Evolutionary conservation across 2,329 filamentous ascomycete species (phyloP), one percentile per base, ranked within the genome.

Genomic region (Trichoderma simmonsii): DNA sequence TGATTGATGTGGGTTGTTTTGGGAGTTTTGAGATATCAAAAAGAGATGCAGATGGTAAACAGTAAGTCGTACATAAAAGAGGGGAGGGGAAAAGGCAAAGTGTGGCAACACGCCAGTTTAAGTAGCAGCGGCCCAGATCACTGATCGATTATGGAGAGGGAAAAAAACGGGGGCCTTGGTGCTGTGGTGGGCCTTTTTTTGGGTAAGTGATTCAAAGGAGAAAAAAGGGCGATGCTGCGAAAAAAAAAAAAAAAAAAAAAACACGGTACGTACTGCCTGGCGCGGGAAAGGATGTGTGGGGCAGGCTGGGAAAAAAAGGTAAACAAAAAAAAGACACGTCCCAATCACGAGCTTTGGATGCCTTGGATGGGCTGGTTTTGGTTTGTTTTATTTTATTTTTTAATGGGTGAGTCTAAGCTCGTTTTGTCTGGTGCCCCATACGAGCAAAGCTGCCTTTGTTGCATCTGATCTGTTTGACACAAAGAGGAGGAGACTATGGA

Each of bases 71-170:
- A 48, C 64, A 57, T 70, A 60, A 73, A 75, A 76, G 73, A 70
- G 74, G 73, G 66, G 72, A 73, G n/a, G 64, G 64, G 61, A 64
- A 36, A 54, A 34, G 28, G 26, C 24, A 60, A 62, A 62, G 57
- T 63, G 77, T 75, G 80, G 81, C 79, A 76, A 77, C 71, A 62
- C 69, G 75, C 72, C 76, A 75, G 77, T 76, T 83, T 83, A 82
- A 82, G 81, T 83, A 83, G 76, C 76, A 75, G 80, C 79, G 78
- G 80, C 77, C 80, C 79, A 75, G 73, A 75, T 75, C 76, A 76
- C 77, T 80, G 79, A 82, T 83, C 80, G 57, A 61, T 61, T 59
- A 34, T n/a, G 66, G 56, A 43, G 39, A 28, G 56, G n/a, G 57
- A 32, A 32, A 30, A 30, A 70, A 70, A 36, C n/a, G 28, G 57